Percentiles rank a stretch among this genome's conserved stretches.
Evolutionary conservation across 805 yeast species (phyloP).

Genomic region (Candida koratica): DNA sequence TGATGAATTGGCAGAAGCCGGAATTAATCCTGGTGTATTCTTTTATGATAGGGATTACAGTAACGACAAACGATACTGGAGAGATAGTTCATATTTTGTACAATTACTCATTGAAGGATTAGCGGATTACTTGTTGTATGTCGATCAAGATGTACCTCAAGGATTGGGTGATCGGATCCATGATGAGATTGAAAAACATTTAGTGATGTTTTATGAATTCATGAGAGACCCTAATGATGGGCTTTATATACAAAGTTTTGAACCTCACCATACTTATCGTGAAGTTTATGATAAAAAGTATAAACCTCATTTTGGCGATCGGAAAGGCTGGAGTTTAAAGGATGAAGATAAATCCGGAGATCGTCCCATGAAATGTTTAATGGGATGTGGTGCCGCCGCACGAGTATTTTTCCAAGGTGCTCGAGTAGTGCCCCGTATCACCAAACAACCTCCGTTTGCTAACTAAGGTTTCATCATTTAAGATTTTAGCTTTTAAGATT

Average conservation of each 20-base stretch:
- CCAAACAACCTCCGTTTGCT: neutral
- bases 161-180: conserved; percentile 34
- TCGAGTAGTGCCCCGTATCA: conserved; percentile 39
- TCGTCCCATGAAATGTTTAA: conserved; percentile 48
- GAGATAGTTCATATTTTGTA: conserved; percentile 59
- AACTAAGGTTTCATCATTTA: too few species aligned
- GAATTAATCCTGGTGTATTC: conserved; percentile 50
- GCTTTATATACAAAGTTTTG: conserved; percentile 55
- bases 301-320: conserved; percentile 51
- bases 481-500: neutral
- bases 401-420: conserved; percentile 67
- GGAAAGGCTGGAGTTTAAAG: conserved; percentile 47
- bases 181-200: conserved; percentile 49
- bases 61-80: conserved; percentile 54
- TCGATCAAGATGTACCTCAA: conserved; percentile 40
- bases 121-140: conserved; percentile 56
- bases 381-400: conserved; percentile 66
- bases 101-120: conserved; percentile 65
- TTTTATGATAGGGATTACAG: conserved; percentile 64
- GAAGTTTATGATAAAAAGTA: conserved; percentile 48
- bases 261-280: conserved; percentile 50
- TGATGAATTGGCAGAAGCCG: conserved; percentile 52
- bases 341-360: conserved; percentile 50
- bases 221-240: conserved; percentile 56
- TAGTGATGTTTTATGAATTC: conserved; percentile 54